These are phyloP conservation scores for Coniella vitis DNA, from an alignment of 2,329 filamentous ascomycete genomes.

Conservation along the genomic window DNA sequence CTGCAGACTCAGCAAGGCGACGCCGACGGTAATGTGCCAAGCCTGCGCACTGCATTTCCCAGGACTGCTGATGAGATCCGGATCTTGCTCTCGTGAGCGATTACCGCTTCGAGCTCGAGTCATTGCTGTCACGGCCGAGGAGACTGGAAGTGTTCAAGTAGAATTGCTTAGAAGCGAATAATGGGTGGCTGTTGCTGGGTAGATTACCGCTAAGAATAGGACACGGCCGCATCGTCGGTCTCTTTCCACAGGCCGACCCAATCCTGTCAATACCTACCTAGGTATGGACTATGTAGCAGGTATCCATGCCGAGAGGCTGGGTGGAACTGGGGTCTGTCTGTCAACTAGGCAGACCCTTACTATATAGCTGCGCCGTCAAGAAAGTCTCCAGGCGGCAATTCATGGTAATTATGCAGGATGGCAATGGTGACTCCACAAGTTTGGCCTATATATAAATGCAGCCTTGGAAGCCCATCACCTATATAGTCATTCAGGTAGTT, in stretches of 20 bases:
- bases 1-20: constrained; percentile 12
- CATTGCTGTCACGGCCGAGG: too few species aligned
- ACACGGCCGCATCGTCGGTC: constrained; percentile 8
- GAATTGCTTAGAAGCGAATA: too few species aligned
- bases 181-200: constrained; percentile 5
- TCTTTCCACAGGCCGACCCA: constrained; percentile 7
- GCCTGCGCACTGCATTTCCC: constrained; percentile 43
- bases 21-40: constrained; percentile 20
- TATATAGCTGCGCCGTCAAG: neutral
- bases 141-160: too few species aligned
- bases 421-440: too few species aligned
- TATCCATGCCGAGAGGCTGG: neutral
- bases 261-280: too few species aligned
- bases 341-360: neutral
- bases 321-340: neutral
- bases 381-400: too few species aligned
- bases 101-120: neutral
- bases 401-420: too few species aligned
- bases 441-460: too few species aligned
- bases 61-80: constrained; percentile 54
- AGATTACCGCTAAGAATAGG: constrained; percentile 8
- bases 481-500: too few species aligned
- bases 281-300: too few species aligned
- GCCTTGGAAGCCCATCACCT: too few species aligned
- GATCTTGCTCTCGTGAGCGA: constrained; percentile 45